A percentile compares a stretch with the other conserved stretches of the same genome.
Evolutionary conservation across 2,329 filamentous ascomycete species (phyloP).

Genomic region (Leptographium radiaticola): DNA sequence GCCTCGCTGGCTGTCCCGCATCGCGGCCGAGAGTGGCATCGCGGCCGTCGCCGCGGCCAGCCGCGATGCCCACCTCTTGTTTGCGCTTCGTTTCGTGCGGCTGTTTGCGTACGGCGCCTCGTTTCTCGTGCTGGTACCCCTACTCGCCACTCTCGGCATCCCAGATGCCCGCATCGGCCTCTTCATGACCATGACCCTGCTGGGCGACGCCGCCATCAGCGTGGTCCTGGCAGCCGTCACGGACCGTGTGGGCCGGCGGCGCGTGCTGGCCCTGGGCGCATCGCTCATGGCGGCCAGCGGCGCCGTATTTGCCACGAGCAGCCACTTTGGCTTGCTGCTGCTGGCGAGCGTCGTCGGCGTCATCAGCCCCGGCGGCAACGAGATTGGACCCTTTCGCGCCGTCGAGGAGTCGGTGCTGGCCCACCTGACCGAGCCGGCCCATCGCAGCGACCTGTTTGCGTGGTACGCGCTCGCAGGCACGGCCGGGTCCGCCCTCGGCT

Average conservation of each 20-base stretch:
- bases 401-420: constrained; percentile 49
- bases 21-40: constrained; percentile 28
- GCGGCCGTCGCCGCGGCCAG: constrained; percentile 26
- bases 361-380: constrained; percentile 51
- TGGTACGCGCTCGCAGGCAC: constrained; percentile 49
- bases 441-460: constrained; percentile 43
- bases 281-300: constrained; percentile 43
- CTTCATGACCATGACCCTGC: constrained; percentile 53
- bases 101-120: constrained; percentile 50
- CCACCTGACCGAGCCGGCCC: constrained; percentile 33
- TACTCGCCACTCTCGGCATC: constrained; percentile 35
- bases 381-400: constrained; percentile 50
- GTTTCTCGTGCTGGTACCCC: constrained; percentile 43
- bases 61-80: constrained; percentile 43
- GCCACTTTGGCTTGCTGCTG: constrained; percentile 46
- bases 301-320: constrained; percentile 35
- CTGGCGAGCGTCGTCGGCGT: constrained; percentile 46
- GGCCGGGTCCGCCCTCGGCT: constrained; percentile 47
- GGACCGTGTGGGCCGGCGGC: constrained; percentile 38
- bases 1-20: not conserved
- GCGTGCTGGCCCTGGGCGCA: constrained; percentile 40
- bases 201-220: constrained; percentile 46
- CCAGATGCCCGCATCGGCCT: constrained; percentile 41
- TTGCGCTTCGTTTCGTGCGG: constrained; percentile 44
- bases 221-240: constrained; percentile 45